Evolutionary conservation across 2,329 filamentous ascomycete species (phyloP).

Genomic region (Claviceps digitariae): DNA sequence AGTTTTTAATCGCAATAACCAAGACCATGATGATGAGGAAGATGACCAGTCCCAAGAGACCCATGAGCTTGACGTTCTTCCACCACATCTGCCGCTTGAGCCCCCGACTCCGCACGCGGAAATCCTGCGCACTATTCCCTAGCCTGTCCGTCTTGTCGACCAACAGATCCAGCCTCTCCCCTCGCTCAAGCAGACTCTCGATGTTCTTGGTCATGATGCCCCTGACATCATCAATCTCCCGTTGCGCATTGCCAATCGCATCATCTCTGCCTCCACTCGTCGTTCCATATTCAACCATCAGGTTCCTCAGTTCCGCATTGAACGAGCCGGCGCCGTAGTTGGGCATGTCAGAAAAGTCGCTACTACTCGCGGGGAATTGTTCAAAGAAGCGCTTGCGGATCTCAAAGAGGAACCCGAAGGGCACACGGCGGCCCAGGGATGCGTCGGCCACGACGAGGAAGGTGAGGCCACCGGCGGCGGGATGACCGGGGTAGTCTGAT

Average conservation of each 20-base stretch:
- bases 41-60: constrained; percentile 57
- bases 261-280: constrained; percentile 64
- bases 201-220: constrained; percentile 96
- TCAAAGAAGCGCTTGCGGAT: constrained; percentile 78
- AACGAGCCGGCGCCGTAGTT: constrained; percentile 85
- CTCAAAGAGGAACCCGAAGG: constrained; percentile 85
- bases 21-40: constrained; percentile 42
- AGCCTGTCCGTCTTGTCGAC: constrained; percentile 94
- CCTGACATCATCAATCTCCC: constrained; percentile 82
- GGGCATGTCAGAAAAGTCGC: constrained; percentile 64
- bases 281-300: constrained; percentile 78
- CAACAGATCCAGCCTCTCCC: constrained; percentile 83
- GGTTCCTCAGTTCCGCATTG: constrained; percentile 59
- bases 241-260: constrained; percentile 68
- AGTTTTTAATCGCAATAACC: constrained; percentile 38
- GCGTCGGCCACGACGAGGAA: constrained; percentile 82
- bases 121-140: constrained; percentile 79
- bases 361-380: constrained; percentile 47
- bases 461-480: constrained; percentile 67
- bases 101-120: constrained; percentile 73
- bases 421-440: constrained; percentile 70
- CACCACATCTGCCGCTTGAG: constrained; percentile 96
- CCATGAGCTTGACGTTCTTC: constrained; percentile 97
- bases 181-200: constrained; percentile 74
- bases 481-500: constrained; percentile 43